A percentile compares a stretch with the other conserved stretches of the same genome.
Evolutionary conservation across 768 basidiomycete species (phyloP).

Genomic region (Amylocystis lapponica): DNA sequence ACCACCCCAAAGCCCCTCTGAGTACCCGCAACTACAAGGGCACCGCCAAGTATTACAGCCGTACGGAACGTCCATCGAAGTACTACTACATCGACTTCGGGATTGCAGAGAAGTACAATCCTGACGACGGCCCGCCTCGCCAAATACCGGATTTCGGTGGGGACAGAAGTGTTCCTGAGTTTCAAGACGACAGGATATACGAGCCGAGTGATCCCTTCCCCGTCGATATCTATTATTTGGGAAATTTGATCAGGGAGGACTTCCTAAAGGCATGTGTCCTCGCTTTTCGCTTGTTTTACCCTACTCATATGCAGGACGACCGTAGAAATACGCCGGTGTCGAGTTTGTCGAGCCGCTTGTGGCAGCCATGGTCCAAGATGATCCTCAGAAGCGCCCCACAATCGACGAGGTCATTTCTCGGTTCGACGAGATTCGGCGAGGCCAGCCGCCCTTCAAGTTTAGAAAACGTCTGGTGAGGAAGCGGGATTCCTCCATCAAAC

Average conservation of each 20-base stretch:
- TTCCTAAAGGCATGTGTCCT: conserved; percentile 5
- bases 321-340: conserved; percentile 6
- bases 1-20: conserved; percentile 6
- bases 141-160: conserved; percentile 15
- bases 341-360: conserved; percentile 23
- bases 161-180: conserved; percentile 19
- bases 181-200: conserved; percentile 4
- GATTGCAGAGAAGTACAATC: conserved; percentile 19
- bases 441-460: conserved; percentile 6
- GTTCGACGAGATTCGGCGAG: conserved; percentile 8
- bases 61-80: conserved; percentile 19
- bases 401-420: conserved; percentile 14
- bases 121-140: conserved; percentile 16
- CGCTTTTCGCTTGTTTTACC: background rate
- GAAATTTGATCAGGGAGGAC: conserved; percentile 9
- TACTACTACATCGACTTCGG: conserved; percentile 26
- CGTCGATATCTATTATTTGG: conserved; percentile 16
- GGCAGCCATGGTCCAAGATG: conserved; percentile 17
- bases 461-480: conserved; percentile 7
- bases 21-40: conserved; percentile 4
- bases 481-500: conserved; percentile 1
- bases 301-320: background rate
- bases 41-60: conserved; percentile 4
- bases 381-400: conserved; percentile 22
- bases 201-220: conserved; percentile 18